phyloP scores from a whole-genome alignment of 306 rosid genomes.

The Sechiopsis laciniata region DNA sequence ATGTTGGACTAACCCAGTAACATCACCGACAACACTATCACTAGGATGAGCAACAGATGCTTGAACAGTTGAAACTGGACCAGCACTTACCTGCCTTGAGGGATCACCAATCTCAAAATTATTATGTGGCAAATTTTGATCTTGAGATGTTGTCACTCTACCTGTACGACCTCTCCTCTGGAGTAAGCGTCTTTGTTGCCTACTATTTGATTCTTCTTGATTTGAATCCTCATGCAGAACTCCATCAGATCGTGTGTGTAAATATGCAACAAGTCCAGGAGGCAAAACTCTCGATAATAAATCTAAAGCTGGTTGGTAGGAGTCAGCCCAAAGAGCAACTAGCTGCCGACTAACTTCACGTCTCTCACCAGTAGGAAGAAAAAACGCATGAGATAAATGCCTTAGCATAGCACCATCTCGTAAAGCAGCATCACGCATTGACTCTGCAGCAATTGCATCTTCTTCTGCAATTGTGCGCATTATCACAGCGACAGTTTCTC shows the following conservation, averaged over 20 bases:
- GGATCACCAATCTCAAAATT: slow-evolving; percentile 63
- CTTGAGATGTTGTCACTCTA: slow-evolving; percentile 65
- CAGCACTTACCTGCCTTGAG: slow-evolving; percentile 47
- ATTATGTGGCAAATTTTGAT: slow-evolving; percentile 57
- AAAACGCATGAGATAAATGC: slow-evolving; percentile 86
- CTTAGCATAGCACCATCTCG: slow-evolving; percentile 96
- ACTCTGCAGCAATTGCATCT: slow-evolving; percentile 99
- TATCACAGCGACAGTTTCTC: slow-evolving; percentile 92
- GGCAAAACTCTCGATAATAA: slow-evolving; percentile 88
- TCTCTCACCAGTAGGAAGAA: slow-evolving; percentile 82
- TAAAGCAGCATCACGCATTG: slow-evolving; percentile 98
- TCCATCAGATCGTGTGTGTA: slow-evolving; percentile 88
- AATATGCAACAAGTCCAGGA: slow-evolving; percentile 97
- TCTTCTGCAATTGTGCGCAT: slow-evolving; percentile 99
- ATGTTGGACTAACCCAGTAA: slow-evolving; percentile 40
- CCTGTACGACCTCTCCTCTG: slow-evolving; percentile 80
- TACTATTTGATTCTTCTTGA: slow-evolving; percentile 66
- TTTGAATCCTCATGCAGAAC: slow-evolving; percentile 47
- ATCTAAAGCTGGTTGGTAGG: slow-evolving; percentile 90
- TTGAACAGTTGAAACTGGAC: slow-evolving; percentile 49
- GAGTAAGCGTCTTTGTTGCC: slow-evolving; percentile 80
- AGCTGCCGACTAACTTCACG: slow-evolving; percentile 94
- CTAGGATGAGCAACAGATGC: slow-evolving; percentile 43
- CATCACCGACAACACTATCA: slow-evolving; percentile 47
- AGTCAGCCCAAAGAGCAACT: slow-evolving; percentile 99